Evolutionary conservation across 1,284 basidiomycete genomes (phyloP).

Genomic region (Apiotrichum siamense): DNA sequence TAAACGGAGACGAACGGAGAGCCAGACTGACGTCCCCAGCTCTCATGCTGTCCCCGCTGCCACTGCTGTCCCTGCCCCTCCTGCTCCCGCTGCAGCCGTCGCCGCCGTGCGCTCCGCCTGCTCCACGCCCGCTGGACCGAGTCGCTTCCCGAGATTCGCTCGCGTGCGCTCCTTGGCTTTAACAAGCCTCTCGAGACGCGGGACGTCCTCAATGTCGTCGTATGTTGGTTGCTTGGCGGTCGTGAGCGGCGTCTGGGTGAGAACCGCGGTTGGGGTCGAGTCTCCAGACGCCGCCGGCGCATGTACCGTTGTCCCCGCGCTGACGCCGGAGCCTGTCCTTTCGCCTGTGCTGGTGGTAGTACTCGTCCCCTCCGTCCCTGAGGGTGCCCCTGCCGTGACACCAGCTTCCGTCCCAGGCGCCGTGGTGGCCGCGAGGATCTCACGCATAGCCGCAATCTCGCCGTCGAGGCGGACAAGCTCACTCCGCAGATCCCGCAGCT

Average conservation of each 20-base stretch:
- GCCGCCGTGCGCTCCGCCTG: too few species aligned
- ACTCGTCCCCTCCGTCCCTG: not conserved
- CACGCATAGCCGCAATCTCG: slow-evolving; percentile 31
- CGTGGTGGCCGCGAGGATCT: slow-evolving; percentile 9
- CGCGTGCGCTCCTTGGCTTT: slow-evolving; percentile 34
- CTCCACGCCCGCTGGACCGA: not conserved
- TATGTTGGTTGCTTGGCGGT: slow-evolving; percentile 15
- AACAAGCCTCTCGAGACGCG: slow-evolving; percentile 35
- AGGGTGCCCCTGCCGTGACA: not conserved
- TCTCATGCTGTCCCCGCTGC: too few species aligned
- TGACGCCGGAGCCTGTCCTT: not conserved
- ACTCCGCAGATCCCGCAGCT: slow-evolving; percentile 30
- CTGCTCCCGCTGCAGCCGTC: too few species aligned
- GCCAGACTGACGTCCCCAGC: too few species aligned
- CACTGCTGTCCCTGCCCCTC: too few species aligned
- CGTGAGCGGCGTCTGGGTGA: not conserved
- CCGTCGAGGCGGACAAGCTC: slow-evolving; percentile 31
- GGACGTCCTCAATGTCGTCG: slow-evolving; percentile 30
- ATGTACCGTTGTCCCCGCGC: too few species aligned
- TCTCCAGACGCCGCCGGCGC: too few species aligned
- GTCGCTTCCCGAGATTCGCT: slow-evolving; percentile 25
- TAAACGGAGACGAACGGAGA: too few species aligned
- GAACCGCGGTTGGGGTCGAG: too few species aligned
- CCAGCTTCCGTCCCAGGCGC: not conserved
- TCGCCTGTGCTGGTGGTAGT: not conserved